Percentiles rank a stretch among this genome's conserved stretches.
phyloP scores from a whole-genome alignment of 2,329 filamentous ascomycete genomes.

The Calonectria naviculata region DNA sequence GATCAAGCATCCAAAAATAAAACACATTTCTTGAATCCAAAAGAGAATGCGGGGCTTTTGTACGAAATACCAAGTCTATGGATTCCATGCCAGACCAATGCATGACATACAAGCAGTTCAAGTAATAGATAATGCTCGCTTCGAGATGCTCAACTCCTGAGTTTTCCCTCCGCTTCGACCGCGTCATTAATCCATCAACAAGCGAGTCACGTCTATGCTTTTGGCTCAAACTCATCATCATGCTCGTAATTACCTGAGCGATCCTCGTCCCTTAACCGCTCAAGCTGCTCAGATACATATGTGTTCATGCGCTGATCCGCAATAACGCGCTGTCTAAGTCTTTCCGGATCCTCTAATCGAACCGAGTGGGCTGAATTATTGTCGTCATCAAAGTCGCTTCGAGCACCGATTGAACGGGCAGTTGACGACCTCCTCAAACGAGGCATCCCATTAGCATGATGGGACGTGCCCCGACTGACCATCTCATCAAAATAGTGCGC shows the following conservation, averaged over 20 bases:
- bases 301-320: constrained; percentile 79
- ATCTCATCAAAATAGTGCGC: constrained; percentile 96
- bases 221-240: constrained; percentile 61
- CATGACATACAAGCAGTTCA: constrained; percentile 7
- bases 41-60: background rate
- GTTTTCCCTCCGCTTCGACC: constrained; percentile 16
- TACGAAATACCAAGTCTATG: background rate
- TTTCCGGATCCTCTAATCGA: constrained; percentile 54
- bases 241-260: constrained; percentile 38
- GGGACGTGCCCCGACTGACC: constrained; percentile 62
- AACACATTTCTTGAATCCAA: background rate
- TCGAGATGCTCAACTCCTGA: constrained; percentile 31
- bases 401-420: constrained; percentile 82
- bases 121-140: constrained; percentile 19
- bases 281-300: constrained; percentile 85
- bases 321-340: constrained; percentile 59
- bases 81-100: background rate
- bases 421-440: constrained; percentile 83
- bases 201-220: constrained; percentile 36
- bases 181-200: constrained; percentile 6
- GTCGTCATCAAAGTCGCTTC: constrained; percentile 78
- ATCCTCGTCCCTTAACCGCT: constrained; percentile 66
- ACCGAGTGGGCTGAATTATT: constrained; percentile 46
- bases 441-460: constrained; percentile 55
- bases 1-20: background rate